A percentile compares a stretch with the other conserved stretches of the same genome.
Conservation (phyloP, 805 yeast genomes). For the Ogataea paradorogensis region DNA sequence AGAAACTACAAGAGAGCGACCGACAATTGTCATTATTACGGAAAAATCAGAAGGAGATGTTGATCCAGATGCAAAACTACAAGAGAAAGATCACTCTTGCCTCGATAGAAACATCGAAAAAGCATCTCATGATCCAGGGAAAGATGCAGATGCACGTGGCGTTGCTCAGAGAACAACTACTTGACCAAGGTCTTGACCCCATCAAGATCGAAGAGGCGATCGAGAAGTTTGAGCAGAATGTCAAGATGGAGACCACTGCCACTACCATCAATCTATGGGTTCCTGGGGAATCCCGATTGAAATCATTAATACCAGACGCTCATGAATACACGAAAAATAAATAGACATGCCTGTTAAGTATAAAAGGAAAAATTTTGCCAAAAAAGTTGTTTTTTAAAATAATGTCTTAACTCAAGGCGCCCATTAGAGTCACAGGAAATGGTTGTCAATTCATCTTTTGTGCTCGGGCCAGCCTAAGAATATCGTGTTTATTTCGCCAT, state of each 20-base stretch:
- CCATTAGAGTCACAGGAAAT: conserved; percentile 74
- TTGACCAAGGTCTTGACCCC: conserved; percentile 58
- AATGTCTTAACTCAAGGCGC: conserved; percentile 53
- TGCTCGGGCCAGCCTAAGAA: conserved; percentile 96
- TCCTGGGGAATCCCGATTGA: conserved; percentile 48
- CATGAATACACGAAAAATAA: conserved; percentile 54
- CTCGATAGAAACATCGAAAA: conserved; percentile 50
- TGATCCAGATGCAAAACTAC: conserved; percentile 48
- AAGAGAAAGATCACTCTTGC: conserved; percentile 52
- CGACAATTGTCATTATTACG: conserved; percentile 24
- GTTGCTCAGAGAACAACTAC: conserved; percentile 56
- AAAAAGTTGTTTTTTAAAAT: conserved; percentile 18
- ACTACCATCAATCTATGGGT: conserved; percentile 61
- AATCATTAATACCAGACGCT: conserved; percentile 53
- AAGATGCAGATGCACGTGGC: conserved; percentile 70
- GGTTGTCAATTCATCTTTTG: conserved; percentile 53
- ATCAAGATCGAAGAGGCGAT: conserved; percentile 51
- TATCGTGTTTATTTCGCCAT: conserved; percentile 26
- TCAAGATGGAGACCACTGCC: conserved; percentile 55
- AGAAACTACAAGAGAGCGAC: conserved; percentile 25
- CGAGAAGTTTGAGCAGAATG: conserved; percentile 53
- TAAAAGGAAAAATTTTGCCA: conserved; percentile 9
- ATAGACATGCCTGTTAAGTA: conserved; percentile 13
- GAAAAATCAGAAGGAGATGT: conserved; percentile 35
- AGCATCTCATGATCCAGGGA: conserved; percentile 45